Conservation (phyloP, 352 stramenopile species). For the Blastocystis sp. region DNA sequence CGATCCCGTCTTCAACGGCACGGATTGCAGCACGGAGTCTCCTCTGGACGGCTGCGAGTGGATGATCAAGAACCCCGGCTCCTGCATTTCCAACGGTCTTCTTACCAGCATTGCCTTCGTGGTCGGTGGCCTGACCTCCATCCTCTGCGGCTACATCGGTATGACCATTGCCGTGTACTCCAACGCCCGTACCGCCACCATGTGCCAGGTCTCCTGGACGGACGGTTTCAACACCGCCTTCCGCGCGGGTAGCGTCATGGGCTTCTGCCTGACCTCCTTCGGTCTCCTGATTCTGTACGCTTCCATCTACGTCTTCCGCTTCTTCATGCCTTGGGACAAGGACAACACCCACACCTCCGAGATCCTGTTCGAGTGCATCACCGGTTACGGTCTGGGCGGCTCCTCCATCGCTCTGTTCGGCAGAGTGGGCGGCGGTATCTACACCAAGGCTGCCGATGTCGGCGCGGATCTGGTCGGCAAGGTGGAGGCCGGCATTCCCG, state of each 20-base stretch:
- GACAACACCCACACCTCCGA: slow-evolving; percentile 73
- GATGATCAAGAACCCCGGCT: slow-evolving; percentile 2
- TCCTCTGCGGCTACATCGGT: slow-evolving; percentile 92
- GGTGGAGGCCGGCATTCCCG: slow-evolving; percentile 94
- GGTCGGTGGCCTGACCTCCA: slow-evolving; percentile 93
- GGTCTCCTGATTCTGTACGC: slow-evolving; percentile 94
- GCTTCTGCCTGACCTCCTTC: slow-evolving; percentile 91
- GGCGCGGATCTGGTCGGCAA: slow-evolving; percentile 98
- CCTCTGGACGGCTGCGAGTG: slow-evolving; percentile 48
- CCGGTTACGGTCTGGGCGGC: slow-evolving; percentile 93
- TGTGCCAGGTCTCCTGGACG: slow-evolving; percentile 89
- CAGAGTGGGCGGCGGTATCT: slow-evolving; percentile 97
- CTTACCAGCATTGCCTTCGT: slow-evolving; percentile 92
- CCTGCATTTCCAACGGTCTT: slow-evolving; percentile 81
- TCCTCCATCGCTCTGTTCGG: slow-evolving; percentile 98
- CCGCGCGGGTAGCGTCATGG: slow-evolving; percentile 95
- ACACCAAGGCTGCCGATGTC: slow-evolving; percentile 98
- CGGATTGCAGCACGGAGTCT: slow-evolving; percentile 74
- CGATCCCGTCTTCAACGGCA: slow-evolving; percentile 77
- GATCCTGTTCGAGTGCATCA: slow-evolving; percentile 90
- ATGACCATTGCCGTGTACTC: slow-evolving; percentile 99
- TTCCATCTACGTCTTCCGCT: slow-evolving; percentile 87
- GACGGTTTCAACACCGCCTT: slow-evolving; percentile 96
- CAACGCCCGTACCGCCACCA: slow-evolving; percentile 95
- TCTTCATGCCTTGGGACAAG: slow-evolving; percentile 71